Base-by-base conservation (phyloP, 1,284 basidiomycete species). In the Papiliotrema laurentii region DNA sequence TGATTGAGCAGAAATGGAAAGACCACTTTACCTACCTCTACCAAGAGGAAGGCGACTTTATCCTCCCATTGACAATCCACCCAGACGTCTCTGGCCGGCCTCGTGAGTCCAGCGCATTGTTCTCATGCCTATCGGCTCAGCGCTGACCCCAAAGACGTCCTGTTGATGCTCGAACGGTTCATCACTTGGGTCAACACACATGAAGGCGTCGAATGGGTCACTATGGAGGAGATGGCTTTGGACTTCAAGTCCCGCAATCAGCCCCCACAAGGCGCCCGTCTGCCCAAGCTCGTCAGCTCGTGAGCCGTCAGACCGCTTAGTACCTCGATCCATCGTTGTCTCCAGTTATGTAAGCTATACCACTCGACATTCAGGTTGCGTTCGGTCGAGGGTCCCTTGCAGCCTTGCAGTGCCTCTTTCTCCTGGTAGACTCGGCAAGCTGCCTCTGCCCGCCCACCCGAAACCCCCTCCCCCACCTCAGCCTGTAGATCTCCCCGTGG, bases 121-220 rank as follows among this genome's bases (percentile, higher is more conserved):
- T 1, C 2, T 25, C 5, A 6, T 30, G 21, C 42, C 37, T 18
- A 33, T 24, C 35, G 9, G 31, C 6, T 7, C 25, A 24, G 19
- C n/a, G 21, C 34, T 45, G 27, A 37, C 22, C 18, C n/a, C 14
- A 16, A 13, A 66, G 69, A 80, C 68, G 83, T 87, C n/a, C 72
- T 86, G 7, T 75, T 86, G 45, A 87, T 87, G 83, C 80, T 88
- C 79, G 84, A 87, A 65, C 78, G 83, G 39, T 85, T 87, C 66
- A 86, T 89, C 58, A 81, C 85, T 59, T 87, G 84, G 83, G 77
- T 87, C 45, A 86, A 86, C 62, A 80, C 78, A 2, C 84, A 87
- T 64, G 80, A 82, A 25, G 80, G 81, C 45, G 80, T 88, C 2
- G 78, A 85, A 50, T 88, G 84, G 83, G 83, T 84, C 16, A 81